phyloP scores from a whole-genome alignment of 257 asterid species.

The Anisodus acutangulus region DNA sequence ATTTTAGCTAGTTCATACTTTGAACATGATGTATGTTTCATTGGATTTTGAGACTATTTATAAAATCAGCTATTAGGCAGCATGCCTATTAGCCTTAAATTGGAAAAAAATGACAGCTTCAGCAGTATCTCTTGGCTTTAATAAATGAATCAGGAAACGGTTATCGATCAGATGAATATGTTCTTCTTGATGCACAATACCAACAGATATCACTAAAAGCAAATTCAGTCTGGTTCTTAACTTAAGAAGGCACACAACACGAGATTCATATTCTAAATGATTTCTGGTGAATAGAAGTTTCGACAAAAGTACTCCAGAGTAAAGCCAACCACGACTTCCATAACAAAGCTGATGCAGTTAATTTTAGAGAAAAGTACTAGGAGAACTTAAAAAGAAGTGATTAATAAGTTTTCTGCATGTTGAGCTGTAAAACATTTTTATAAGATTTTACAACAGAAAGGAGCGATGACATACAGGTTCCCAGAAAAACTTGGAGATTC shows the following conservation, averaged over 20 bases:
- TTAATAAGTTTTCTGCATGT: background rate
- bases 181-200: background rate
- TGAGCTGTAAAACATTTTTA: slow-evolving; percentile 17
- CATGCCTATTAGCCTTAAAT: too few relatives aligned
- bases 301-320: background rate
- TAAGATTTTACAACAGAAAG: slow-evolving; percentile 21
- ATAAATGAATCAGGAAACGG: background rate
- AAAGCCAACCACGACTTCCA: background rate
- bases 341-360: slow-evolving; percentile 12
- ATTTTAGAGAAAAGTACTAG: background rate
- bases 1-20: too few relatives aligned
- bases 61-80: too few relatives aligned
- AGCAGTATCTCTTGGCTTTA: background rate
- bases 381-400: background rate
- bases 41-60: too few relatives aligned
- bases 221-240: background rate
- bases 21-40: too few relatives aligned
- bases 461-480: background rate
- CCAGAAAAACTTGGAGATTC: slow-evolving; percentile 25
- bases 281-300: background rate
- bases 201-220: background rate
- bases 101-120: background rate
- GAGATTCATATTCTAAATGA: background rate
- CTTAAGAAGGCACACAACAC: background rate
- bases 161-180: background rate